phyloP scores from a whole-genome alignment of 257 asterid species.

The Solanum gandarillasii region DNA sequence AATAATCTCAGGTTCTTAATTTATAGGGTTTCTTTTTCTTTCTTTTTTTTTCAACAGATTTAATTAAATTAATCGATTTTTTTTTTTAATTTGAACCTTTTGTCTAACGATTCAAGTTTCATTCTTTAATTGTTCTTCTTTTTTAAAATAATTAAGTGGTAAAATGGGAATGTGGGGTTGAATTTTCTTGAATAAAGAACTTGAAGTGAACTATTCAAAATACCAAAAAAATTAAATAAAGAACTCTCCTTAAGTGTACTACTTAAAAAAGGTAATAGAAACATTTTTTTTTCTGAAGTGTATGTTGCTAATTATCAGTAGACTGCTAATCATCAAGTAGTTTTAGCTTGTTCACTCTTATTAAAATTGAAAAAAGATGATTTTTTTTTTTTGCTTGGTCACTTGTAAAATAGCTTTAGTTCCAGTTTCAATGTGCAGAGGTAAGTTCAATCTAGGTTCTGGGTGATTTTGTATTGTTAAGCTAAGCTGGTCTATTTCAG shows the following conservation, averaged over 20 bases:
- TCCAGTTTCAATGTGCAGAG: not conserved
- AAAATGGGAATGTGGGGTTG: not conserved
- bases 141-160: not conserved
- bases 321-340: not conserved
- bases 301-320: not conserved
- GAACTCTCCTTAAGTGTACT: not conserved
- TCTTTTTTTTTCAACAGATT: not conserved
- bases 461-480: not conserved
- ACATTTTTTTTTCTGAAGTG: not conserved
- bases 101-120: not conserved
- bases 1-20: slow-evolving; percentile 19
- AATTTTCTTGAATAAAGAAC: not conserved
- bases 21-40: not conserved
- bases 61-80: not conserved
- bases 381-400: not conserved
- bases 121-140: not conserved
- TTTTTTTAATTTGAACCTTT: not conserved
- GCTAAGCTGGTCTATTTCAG: not conserved
- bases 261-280: not conserved
- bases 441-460: not conserved
- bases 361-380: not conserved
- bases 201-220: not conserved
- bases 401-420: not conserved
- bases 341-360: not conserved
- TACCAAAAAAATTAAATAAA: not conserved